phyloP scores from a whole-genome alignment of 73 alveolate genomes.

The Tetrahymena malaccensis region DNA sequence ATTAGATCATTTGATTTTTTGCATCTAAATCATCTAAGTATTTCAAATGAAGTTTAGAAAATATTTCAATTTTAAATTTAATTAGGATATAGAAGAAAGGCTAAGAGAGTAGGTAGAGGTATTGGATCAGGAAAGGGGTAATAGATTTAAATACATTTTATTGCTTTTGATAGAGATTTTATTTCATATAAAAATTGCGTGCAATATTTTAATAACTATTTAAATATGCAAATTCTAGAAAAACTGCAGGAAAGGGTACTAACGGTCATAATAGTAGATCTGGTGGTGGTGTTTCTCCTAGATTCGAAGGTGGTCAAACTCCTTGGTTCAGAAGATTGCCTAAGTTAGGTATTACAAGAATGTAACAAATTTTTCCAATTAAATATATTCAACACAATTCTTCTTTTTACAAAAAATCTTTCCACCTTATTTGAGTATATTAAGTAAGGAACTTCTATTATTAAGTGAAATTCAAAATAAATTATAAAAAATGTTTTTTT shows the following conservation, averaged over 20 bases:
- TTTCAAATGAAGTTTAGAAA: not conserved
- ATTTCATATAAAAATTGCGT: not conserved
- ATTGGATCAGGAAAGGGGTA: slow-evolving; percentile 68
- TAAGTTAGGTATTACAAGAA: slow-evolving; percentile 56
- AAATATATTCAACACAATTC: not conserved
- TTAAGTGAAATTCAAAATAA: not conserved
- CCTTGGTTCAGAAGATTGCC: slow-evolving; percentile 65
- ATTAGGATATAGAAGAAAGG: slow-evolving; percentile 49
- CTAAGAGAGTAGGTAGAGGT: slow-evolving; percentile 75
- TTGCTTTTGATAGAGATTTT: not conserved
- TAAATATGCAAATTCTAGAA: slow-evolving; percentile 6
- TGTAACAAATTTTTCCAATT: not conserved
- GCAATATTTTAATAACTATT: not conserved
- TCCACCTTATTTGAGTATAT: not conserved
- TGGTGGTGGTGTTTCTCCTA: slow-evolving; percentile 61
- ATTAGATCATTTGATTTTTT: not conserved
- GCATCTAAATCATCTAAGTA: not conserved
- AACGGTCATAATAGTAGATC: slow-evolving; percentile 67
- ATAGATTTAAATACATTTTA: not conserved
- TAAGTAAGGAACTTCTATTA: not conserved
- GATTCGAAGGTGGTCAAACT: slow-evolving; percentile 83
- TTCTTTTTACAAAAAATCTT: not conserved
- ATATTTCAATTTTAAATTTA: not conserved
- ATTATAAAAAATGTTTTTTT: too few relatives aligned
- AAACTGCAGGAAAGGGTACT: slow-evolving; percentile 74